Percentiles rank a stretch among this genome's conserved stretches.
Conservation (phyloP, 305 asterid genomes). For the Fraxinus latifolia region DNA sequence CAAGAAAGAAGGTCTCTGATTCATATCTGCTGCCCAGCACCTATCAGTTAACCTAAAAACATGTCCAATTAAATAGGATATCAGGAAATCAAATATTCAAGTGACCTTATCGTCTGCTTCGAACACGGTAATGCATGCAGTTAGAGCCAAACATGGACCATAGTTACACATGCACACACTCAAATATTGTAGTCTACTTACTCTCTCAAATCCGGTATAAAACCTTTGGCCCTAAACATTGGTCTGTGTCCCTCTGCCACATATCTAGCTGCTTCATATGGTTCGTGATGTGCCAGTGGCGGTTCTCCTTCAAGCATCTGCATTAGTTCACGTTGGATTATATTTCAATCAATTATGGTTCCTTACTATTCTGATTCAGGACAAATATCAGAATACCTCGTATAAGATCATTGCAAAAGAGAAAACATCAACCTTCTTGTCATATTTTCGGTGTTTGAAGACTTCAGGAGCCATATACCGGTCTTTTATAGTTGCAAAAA, state of each 20-base stretch:
- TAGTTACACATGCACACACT: neutral
- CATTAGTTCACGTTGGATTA: conserved; percentile 26
- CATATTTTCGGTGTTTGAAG: conserved; percentile 91
- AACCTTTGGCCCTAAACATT: conserved; percentile 60
- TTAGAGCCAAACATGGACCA: neutral
- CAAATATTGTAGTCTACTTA: conserved; percentile 42
- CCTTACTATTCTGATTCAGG: neutral
- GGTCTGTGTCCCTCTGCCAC: conserved; percentile 94
- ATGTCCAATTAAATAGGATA: conserved; percentile 21
- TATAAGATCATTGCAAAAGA: conserved; percentile 93
- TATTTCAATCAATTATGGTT: conserved; percentile 13
- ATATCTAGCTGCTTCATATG: conserved; percentile 82
- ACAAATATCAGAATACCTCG: conserved; percentile 53
- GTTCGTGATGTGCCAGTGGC: conserved; percentile 72
- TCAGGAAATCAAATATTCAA: neutral
- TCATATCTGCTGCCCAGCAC: conserved; percentile 93
- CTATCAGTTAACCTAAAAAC: conserved; percentile 59
- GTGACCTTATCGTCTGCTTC: neutral
- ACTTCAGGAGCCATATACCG: conserved; percentile 99
- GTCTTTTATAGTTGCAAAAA: conserved; percentile 42
- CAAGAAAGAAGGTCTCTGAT: conserved; percentile 76
- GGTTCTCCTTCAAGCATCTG: conserved; percentile 99
- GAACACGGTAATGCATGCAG: neutral
- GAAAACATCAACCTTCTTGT: conserved; percentile 93
- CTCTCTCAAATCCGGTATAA: conserved; percentile 70